Evolutionary conservation across 2,329 filamentous ascomycete species (phyloP), one percentile per base, ranked within the genome.

Genomic region (Aureobasidium mangrovei): DNA sequence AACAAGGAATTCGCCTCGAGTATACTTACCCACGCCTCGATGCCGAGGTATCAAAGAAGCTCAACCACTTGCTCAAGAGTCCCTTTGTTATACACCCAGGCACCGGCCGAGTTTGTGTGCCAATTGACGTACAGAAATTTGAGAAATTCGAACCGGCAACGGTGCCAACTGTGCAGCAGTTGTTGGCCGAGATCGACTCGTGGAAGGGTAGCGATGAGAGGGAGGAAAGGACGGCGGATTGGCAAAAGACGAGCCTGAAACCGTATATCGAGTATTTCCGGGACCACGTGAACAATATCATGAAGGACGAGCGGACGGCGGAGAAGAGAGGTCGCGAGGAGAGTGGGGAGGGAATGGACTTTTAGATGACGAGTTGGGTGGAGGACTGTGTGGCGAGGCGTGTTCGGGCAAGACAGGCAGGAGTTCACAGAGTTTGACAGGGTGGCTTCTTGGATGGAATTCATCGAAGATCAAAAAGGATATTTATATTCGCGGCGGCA

Each of bases 21-120:
- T 97, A 98, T 72, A 96, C 93, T 5, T 98, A 98, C 70, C 93
- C 93, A 3, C 85, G 93, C 38, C 86, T 98, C 53, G 93, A 98
- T 76, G 91, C 93, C 58, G 90, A 95, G 70, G 93, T 98, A 67
- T 93, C 87, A 66, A 97, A 97, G 77, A 95, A 96, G 69, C 82
- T 95, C 55, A 97, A 96, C 74, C 93, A 98, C 78, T 82, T 98
- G 78, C 83, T 98, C 62, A 98, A 98, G 69, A 91, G 85, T 58
- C 93, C 93, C 0, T 98, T 98, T 65, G 91, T 96, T 57, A 85
- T 98, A 36, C 93, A 98, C 68, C 93, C 93, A 0, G 90, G 90
- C 18, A 98, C 93, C 0, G 91, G 93, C 0, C 77, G 91, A 53
- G 88, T 98, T 5, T 98, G 93, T 73, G 93, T 98, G 49, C 93